Conservation (phyloP, 176 grass and related monocot genomes). For the Ensete ventricosum region DNA sequence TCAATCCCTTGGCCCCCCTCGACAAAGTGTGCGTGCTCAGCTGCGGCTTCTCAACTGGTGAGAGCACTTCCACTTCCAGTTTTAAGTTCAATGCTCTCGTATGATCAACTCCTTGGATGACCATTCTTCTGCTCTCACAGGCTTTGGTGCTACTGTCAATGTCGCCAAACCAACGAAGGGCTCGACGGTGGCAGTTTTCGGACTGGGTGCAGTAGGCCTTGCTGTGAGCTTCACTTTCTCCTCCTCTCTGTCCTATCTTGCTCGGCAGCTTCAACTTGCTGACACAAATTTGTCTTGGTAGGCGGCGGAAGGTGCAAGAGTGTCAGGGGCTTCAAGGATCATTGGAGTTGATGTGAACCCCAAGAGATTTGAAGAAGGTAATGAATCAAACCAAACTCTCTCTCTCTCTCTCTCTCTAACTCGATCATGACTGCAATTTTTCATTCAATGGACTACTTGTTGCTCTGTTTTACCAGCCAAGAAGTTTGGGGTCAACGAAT, state of each 20-base stretch:
- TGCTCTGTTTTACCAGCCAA: conserved; percentile 32
- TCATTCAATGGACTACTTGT: too few species aligned
- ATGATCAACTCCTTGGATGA: neutral
- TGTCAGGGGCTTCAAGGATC: conserved; percentile 68
- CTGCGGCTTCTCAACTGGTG: conserved; percentile 4
- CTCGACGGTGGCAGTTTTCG: too few species aligned
- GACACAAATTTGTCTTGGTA: neutral
- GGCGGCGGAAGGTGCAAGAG: conserved; percentile 73
- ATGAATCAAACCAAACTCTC: too few species aligned
- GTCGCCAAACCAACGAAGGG: conserved; percentile 9
- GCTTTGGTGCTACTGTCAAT: conserved; percentile 5
- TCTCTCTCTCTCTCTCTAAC: too few species aligned
- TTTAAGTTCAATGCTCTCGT: neutral
- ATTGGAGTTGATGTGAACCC: conserved; percentile 77
- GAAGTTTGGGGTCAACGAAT: conserved; percentile 78
- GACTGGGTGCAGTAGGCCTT: too few species aligned
- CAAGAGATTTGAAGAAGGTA: conserved; percentile 66
- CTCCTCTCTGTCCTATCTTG: neutral
- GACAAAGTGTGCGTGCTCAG: neutral
- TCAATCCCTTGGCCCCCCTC: conserved; percentile 3
- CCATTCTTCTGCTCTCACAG: neutral
- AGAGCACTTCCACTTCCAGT: neutral
- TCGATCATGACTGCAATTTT: too few species aligned
- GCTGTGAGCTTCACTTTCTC: conserved; percentile 1
- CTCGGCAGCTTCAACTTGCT: neutral